Percentiles rank a stretch among this genome's conserved stretches.
Evolutionary conservation across 306 rosid genomes (phyloP).

Genomic region (Senna tora): DNA sequence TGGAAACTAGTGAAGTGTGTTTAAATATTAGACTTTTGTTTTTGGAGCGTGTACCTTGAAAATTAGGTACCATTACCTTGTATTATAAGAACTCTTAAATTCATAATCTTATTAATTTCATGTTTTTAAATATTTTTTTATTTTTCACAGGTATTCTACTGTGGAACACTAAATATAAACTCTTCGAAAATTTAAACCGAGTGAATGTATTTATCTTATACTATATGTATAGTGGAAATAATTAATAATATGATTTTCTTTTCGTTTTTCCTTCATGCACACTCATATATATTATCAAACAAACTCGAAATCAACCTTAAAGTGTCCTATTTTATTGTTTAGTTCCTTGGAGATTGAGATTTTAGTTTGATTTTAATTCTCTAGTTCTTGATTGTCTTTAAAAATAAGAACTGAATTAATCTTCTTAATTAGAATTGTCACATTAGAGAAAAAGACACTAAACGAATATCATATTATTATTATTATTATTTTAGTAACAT

Average conservation of each 20-base stretch:
- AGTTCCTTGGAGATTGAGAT: neutral
- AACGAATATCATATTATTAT: neutral
- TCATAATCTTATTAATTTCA: neutral
- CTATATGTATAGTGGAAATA: neutral
- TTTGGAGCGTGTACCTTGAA: constrained; percentile 35
- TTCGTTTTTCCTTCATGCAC: neutral
- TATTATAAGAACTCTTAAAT: constrained; percentile 48
- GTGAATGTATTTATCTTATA: too few species aligned
- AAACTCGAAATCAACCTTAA: too few species aligned
- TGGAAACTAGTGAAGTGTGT: constrained; percentile 32
- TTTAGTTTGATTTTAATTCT: neutral
- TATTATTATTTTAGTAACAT: neutral
- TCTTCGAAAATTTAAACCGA: too few species aligned
- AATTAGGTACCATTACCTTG: constrained; percentile 36
- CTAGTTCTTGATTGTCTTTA: too few species aligned
- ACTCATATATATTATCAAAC: too few species aligned
- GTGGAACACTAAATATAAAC: too few species aligned
- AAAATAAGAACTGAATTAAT: neutral
- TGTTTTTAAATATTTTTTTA: too few species aligned
- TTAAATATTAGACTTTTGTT: constrained; percentile 31
- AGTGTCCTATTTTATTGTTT: too few species aligned
- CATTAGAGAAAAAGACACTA: neutral
- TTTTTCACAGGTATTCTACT: too few species aligned
- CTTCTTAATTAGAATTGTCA: neutral
- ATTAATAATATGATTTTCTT: too few species aligned